These are phyloP conservation scores for Saraca asoca DNA, from an alignment of 331 rosid species.

Conservation along the genomic window DNA sequence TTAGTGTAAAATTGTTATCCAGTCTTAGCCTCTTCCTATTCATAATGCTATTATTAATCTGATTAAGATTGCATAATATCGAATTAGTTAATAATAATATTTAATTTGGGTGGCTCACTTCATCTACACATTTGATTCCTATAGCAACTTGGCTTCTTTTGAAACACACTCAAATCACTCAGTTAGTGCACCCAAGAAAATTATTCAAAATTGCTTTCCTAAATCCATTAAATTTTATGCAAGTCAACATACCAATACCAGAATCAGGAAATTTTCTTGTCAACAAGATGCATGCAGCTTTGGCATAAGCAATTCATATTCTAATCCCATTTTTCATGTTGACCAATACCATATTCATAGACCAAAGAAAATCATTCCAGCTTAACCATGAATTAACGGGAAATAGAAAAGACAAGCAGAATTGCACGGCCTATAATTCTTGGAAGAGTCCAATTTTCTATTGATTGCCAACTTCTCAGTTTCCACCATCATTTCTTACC, in stretches of 20 bases:
- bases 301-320: slow-evolving; percentile 10
- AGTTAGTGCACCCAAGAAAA: not conserved
- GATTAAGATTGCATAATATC: no score
- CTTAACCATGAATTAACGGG: not conserved
- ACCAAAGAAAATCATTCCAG: not conserved
- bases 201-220: not conserved
- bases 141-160: slow-evolving; percentile 2
- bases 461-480: not conserved
- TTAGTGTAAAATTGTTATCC: no score
- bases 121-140: slow-evolving; percentile 17
- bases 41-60: no score
- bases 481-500: slow-evolving; percentile 16
- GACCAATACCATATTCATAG: not conserved
- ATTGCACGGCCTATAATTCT: not conserved
- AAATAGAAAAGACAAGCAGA: not conserved
- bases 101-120: not conserved
- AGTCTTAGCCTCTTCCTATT: no score
- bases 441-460: not conserved
- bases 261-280: slow-evolving; percentile 17
- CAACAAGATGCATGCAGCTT: not conserved
- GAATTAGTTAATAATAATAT: no score
- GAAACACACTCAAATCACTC: slow-evolving; percentile 24
- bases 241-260: slow-evolving; percentile 19
- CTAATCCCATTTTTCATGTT: not conserved
- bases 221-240: slow-evolving; percentile 5